Base-by-base conservation (phyloP, 371 early-diverging fungal species). In the Chytridiales sp. region DNA sequence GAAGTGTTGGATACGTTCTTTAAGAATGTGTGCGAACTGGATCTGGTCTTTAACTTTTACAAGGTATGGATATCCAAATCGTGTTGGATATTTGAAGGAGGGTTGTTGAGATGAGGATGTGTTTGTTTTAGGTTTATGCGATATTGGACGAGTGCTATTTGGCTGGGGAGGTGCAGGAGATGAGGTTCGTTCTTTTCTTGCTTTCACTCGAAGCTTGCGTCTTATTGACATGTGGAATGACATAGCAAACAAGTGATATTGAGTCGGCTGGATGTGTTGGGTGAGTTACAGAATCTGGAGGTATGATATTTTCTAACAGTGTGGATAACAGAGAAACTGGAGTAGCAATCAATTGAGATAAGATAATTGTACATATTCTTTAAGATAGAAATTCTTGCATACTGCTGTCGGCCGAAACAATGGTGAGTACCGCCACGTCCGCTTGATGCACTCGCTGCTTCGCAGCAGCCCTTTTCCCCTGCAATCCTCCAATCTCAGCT, bases 101-200 rank as follows among this genome's bases (percentile, higher is more conserved):
- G 22, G 13, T 32, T 39, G 41, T 24, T 24, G 19, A 15, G 27
- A 50, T 27, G 17, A 15, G 51, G 13, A 11, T 38, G 9, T 38
- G n/a, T 38, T 38, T 38, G n/a, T 38, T 38, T 38, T 38, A n/a
- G 38, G 38, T 38, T 38, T 38, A 98, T 79, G 87, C 91, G 2
- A 94, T 97, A 29, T 74, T 98, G 58, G 98, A 98, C 73, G 98
- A 98, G 74, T 89, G 95, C 58, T 95, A 96, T 75, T 77, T 97
- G 57, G 97, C 95, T 4, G 97, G 98, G 21, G 98, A 98, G 77
- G 91, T 98, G 57, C 91, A 97, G 67, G 98, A 98, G 68, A 97
- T 93, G 19, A 90, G 91, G 72, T 68, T 6, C 6, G 44, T 21
- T 6, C 30, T 34, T 22, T 22, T 31, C 30, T 11, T 27, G 24